These are phyloP conservation scores for Aspergillus pseudoterreus DNA, from an alignment of 2,329 filamentous ascomycete genomes.

Conservation along the genomic window DNA sequence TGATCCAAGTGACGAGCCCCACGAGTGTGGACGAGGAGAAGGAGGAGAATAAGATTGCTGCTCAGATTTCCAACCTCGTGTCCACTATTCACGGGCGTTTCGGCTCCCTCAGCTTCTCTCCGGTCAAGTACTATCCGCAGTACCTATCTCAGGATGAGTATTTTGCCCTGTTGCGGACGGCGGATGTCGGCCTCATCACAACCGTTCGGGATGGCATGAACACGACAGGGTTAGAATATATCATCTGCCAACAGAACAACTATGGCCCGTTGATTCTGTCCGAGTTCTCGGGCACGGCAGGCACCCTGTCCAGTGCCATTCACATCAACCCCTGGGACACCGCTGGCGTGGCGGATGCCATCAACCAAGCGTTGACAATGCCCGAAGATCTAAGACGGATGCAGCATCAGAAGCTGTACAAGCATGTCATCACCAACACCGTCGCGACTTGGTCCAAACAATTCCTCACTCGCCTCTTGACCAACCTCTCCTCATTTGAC, in stretches of 20 bases:
- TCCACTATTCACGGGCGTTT: slow-evolving; percentile 88
- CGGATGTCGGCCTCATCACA: slow-evolving; percentile 89
- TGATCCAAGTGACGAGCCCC: slow-evolving; percentile 92
- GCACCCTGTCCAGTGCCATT: slow-evolving; percentile 77
- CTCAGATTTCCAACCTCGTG: slow-evolving; percentile 85
- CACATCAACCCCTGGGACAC: slow-evolving; percentile 98
- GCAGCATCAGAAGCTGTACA: slow-evolving; percentile 73
- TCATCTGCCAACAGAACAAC: slow-evolving; percentile 83
- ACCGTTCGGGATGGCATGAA: slow-evolving; percentile 98
- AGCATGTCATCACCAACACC: slow-evolving; percentile 79
- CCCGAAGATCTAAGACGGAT: slow-evolving; percentile 58
- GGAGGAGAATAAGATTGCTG: slow-evolving; percentile 78
- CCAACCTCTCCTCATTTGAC: slow-evolving; percentile 73
- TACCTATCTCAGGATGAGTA: slow-evolving; percentile 89
- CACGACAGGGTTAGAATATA: slow-evolving; percentile 91
- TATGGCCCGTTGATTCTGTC: slow-evolving; percentile 89
- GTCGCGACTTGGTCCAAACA: slow-evolving; percentile 81
- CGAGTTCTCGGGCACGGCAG: slow-evolving; percentile 92
- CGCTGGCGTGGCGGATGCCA: slow-evolving; percentile 75
- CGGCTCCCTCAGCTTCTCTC: slow-evolving; percentile 82
- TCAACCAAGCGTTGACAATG: slow-evolving; percentile 79
- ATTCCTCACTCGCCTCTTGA: slow-evolving; percentile 74
- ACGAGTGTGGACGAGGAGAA: slow-evolving; percentile 74
- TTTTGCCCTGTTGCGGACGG: slow-evolving; percentile 84
- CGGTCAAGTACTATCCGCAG: slow-evolving; percentile 91